These are phyloP conservation scores for Cutaneotrichosporon cavernicola DNA, from an alignment of 1,284 basidiomycete genomes.

Conservation along the genomic window DNA sequence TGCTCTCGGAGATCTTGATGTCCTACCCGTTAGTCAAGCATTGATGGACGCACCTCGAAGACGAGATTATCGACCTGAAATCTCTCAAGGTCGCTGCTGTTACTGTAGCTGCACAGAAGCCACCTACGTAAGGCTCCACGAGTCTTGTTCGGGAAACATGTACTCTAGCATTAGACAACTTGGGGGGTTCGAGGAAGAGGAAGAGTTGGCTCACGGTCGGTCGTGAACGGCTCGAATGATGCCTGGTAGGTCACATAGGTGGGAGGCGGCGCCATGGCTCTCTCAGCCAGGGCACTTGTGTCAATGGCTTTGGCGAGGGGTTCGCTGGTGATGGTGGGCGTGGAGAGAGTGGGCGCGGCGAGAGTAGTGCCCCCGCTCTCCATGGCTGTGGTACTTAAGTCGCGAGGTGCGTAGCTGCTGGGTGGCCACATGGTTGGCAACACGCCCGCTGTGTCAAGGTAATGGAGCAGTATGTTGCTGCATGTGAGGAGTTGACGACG, in stretches of 20 bases:
- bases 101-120: neutral
- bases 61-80: constrained; percentile 27
- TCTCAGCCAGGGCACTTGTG: neutral
- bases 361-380: neutral
- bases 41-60: constrained; percentile 14
- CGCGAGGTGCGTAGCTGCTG: neutral
- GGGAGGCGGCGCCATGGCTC: constrained; percentile 10
- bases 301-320: neutral
- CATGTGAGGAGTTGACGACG: constrained; percentile 1
- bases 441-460: neutral
- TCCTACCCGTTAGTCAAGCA: constrained; percentile 14
- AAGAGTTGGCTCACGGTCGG: constrained; percentile 12
- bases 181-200: no score
- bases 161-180: constrained; percentile 16
- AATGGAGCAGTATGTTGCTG: neutral
- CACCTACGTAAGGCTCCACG: constrained; percentile 17
- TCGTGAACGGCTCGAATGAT: constrained; percentile 23
- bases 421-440: neutral
- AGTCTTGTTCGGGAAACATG: constrained; percentile 22
- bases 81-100: constrained; percentile 19
- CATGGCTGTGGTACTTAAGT: neutral
- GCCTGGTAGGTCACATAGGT: constrained; percentile 17
- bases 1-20: constrained; percentile 28
- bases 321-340: neutral
- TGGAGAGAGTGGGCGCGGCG: neutral